These are phyloP conservation scores for Physocladia obscura DNA, from an alignment of 192 early-diverging fungal genomes.

Conservation along the genomic window DNA sequence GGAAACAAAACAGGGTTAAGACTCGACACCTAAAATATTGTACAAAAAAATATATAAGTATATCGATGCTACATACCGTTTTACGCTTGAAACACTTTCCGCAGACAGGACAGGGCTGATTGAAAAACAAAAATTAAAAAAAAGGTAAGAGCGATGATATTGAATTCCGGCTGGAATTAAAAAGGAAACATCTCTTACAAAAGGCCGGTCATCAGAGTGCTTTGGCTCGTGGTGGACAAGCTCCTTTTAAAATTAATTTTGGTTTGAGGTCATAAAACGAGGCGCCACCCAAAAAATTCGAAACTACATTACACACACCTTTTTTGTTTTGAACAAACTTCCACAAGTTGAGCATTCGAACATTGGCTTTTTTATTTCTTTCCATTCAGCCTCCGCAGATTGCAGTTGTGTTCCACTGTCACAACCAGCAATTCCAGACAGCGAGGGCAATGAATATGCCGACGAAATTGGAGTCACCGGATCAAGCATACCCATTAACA, in stretches of 20 bases:
- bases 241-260: slow-evolving; percentile 9
- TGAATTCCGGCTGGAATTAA: neutral
- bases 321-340: slow-evolving; percentile 25
- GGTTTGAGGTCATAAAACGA: too few species aligned
- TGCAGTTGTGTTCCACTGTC: too few species aligned
- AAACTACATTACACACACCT: too few species aligned
- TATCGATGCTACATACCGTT: slow-evolving; percentile 6
- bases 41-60: neutral
- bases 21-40: neutral
- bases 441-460: too few species aligned
- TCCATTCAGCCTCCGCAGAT: too few species aligned
- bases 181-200: neutral
- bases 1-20: neutral
- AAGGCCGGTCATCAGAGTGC: slow-evolving; percentile 22
- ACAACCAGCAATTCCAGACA: too few species aligned
- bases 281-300: too few species aligned
- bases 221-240: slow-evolving; percentile 26
- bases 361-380: too few species aligned
- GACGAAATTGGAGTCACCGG: too few species aligned
- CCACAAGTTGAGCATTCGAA: slow-evolving; percentile 12
- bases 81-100: slow-evolving; percentile 25
- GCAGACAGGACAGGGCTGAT: slow-evolving; percentile 16
- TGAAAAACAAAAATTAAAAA: too few species aligned
- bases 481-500: too few species aligned
- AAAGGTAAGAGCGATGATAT: neutral